phyloP scores from a whole-genome alignment of 495 filamentous ascomycete species.

The Talaromyces trachyspermus region DNA sequence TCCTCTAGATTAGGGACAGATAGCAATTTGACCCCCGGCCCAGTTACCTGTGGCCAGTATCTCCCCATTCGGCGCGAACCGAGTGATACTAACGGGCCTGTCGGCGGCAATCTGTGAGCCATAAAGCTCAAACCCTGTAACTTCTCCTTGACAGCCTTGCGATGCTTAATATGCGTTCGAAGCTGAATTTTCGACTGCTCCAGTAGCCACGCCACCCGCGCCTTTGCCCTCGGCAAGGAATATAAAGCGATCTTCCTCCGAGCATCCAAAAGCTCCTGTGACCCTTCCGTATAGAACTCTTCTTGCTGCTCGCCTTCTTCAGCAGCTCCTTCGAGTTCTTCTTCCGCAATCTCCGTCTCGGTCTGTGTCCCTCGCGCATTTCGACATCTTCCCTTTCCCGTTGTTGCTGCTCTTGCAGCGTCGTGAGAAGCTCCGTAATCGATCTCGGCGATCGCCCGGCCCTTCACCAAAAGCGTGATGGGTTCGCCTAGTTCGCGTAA shows the following conservation, averaged over 20 bases:
- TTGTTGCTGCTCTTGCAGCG: constrained; percentile 57
- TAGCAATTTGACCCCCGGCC: constrained; percentile 81
- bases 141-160: constrained; percentile 80
- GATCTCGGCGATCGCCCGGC: constrained; percentile 75
- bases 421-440: constrained; percentile 75
- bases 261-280: constrained; percentile 64
- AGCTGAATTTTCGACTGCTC: constrained; percentile 74
- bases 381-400: constrained; percentile 55
- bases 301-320: constrained; percentile 72
- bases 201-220: constrained; percentile 66
- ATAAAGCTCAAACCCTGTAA: constrained; percentile 79
- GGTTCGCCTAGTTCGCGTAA: constrained; percentile 84
- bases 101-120: constrained; percentile 90
- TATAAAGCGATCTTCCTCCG: constrained; percentile 76
- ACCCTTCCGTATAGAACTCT: constrained; percentile 89
- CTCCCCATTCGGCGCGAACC: constrained; percentile 82
- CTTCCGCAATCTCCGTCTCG: constrained; percentile 30
- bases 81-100: constrained; percentile 77
- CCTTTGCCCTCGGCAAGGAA: constrained; percentile 75
- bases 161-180: constrained; percentile 81
- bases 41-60: constrained; percentile 86
- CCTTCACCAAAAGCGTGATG: constrained; percentile 95
- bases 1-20: constrained; percentile 75
- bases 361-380: constrained; percentile 41
- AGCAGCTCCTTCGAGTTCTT: no score